Conservation (phyloP, 73 alveolate genomes). For the Blepharisma stoltei region DNA sequence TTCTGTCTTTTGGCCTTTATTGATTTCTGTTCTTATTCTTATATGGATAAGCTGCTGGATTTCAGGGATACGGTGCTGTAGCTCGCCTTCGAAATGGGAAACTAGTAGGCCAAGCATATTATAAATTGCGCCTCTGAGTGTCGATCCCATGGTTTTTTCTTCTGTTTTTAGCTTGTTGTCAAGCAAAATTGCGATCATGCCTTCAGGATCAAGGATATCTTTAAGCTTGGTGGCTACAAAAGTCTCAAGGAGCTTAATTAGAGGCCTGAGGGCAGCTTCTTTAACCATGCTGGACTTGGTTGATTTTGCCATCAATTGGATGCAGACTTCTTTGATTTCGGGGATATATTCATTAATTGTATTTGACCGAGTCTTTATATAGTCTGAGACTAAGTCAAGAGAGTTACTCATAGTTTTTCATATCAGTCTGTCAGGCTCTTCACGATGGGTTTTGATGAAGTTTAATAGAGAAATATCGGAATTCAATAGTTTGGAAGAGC, state of each 20-base stretch:
- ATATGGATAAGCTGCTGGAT: not conserved
- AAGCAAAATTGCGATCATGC: not conserved
- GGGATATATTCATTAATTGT: not conserved
- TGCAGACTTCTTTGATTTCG: constrained; percentile 28
- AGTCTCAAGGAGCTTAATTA: not conserved
- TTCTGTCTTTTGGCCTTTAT: constrained; percentile 24
- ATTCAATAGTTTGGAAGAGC: constrained; percentile 23
- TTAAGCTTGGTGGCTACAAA: not conserved
- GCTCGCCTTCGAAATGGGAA: not conserved
- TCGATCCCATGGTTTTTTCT: constrained; percentile 23
- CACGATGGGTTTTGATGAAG: constrained; percentile 5
- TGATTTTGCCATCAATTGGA: constrained; percentile 18
- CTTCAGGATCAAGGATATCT: constrained; percentile 5
- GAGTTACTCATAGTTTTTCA: not conserved
- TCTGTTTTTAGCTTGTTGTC: constrained; percentile 3
- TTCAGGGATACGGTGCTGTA: not conserved
- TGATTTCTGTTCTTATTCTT: not conserved
- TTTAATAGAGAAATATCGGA: constrained; percentile 29
- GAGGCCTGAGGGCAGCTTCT: constrained; percentile 30
- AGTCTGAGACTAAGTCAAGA: constrained; percentile 16
- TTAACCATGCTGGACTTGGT: constrained; percentile 17
- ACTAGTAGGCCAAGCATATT: constrained; percentile 22
- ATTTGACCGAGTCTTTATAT: not conserved
- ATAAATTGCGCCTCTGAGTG: constrained; percentile 12
- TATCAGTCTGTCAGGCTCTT: constrained; percentile 19